Conservation (phyloP, 768 basidiomycete genomes). For the Calocybe indica region DNA sequence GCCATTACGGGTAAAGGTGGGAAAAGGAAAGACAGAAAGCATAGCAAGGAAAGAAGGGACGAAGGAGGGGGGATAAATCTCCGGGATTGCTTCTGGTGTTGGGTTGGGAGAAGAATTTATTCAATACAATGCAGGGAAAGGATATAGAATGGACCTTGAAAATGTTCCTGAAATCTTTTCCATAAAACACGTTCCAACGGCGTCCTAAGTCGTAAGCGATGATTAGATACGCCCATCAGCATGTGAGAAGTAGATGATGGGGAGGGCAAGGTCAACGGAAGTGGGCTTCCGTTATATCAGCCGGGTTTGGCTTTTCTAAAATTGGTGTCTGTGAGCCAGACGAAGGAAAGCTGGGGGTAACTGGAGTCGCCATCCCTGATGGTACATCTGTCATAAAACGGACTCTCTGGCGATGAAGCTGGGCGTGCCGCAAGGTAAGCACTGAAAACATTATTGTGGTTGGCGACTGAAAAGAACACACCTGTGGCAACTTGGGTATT, state of each 20-base stretch:
- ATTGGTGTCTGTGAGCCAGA: conserved; percentile 43
- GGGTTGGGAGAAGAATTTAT: conserved; percentile 12
- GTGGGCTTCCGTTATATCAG: conserved; percentile 42
- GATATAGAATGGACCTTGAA: conserved; percentile 10
- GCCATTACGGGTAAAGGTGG: too few relatives aligned
- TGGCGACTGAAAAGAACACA: conserved; percentile 27
- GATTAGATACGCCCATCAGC: not conserved
- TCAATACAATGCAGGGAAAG: conserved; percentile 19
- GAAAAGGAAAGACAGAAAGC: too few relatives aligned
- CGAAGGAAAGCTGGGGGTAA: conserved; percentile 50
- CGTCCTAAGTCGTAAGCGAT: conserved; percentile 1
- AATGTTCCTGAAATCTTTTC: conserved; percentile 5
- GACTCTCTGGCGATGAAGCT: conserved; percentile 82
- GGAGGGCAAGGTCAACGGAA: conserved; percentile 21
- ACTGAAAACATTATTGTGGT: conserved; percentile 8
- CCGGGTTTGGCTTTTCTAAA: conserved; percentile 21
- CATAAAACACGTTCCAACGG: conserved; percentile 1
- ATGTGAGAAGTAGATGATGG: too few relatives aligned
- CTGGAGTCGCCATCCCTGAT: conserved; percentile 64
- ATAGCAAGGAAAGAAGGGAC: conserved; percentile 13
- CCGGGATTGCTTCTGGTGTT: conserved; percentile 12
- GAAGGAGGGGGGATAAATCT: conserved; percentile 15
- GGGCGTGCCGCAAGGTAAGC: conserved; percentile 4
- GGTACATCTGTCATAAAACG: conserved; percentile 64
- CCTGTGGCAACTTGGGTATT: conserved; percentile 94